Base-by-base conservation (phyloP, 2,329 filamentous ascomycete species). In the Aspergillus flavus region DNA sequence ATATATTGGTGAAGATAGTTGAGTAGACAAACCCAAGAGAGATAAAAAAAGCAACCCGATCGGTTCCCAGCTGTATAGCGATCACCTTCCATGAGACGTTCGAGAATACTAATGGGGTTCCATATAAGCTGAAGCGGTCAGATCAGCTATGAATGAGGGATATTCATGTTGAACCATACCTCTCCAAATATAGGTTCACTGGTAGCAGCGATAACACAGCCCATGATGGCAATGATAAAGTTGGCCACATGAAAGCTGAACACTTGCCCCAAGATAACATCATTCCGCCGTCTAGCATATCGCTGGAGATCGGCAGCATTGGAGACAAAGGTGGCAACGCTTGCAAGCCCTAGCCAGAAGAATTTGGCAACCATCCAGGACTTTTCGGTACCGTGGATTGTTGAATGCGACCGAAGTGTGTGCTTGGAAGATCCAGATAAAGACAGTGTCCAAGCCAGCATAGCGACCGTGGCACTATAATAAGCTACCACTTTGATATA, bases 301-400 rank as follows among this genome's bases (percentile, higher is more conserved):
- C 81, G 73, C 62, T 81, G 80, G 52, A 82, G 78, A 66, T 83
- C 80, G 0, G 79, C 75, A 4, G 79, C 79, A 64, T 80, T 81
- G 45, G 72, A 76, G n/a, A 70, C 67, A 30, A 70, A 71, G 1
- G 69, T 71, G 16, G 63, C 69, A 7, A 66, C 68, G 39, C 61
- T 66, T 7, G 68, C 69, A 7, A 67, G 58, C 1, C 75, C 75
- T 12, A 81, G 69, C 30, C 77, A 71, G 57, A 81, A 65, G 69
- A 79, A 79, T 26, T 74, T 74, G 41, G 77, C 66, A 6, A 80
- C 68, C 34, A 81, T 68, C 77, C 79, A 81, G 7, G 71, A 67
- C 43, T 77, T 74, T 53, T 71, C 71, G 6, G 72, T 67, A 0
- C 80, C 79, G 2, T 69, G 66, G 0, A 73, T 70, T 6, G 70